Evolutionary conservation across 345 rosid species (phyloP), one percentile per base, ranked within the genome.

Genomic region (Iberis pinnata): DNA sequence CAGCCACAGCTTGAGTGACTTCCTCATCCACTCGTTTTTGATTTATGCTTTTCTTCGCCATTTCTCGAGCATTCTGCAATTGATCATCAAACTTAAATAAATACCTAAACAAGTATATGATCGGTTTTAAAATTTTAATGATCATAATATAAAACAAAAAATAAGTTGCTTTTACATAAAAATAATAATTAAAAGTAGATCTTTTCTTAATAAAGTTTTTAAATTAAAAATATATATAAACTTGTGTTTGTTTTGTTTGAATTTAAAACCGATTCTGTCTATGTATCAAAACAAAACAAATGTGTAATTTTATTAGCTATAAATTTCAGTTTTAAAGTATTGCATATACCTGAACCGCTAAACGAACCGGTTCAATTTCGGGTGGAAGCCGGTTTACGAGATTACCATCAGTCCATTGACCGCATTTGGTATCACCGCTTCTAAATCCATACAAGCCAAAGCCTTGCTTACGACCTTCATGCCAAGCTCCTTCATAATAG

Each of bases 401-500:
- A 44, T 58, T 48, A 15, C 96, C 98, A 5, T 49, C 60, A 61
- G 83, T 80, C 96, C 98, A 92, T 75, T 83, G 84, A 22, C 96
- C 96, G 3, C 75, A 83, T 51, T 69, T 83, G 0, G 61, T 43
- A 14, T 81, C 93, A n/a, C 94, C 77, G 5, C 51, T 83, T 8
- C 95, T 77, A 61, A 92, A 83, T 2, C 76, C 78, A 58, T 88
- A 92, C 80, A 75, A 61, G 49, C 97, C 98, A 60, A 70, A 80
- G 1, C 98, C 98, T 73, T 92, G 98, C 50, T 78, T 88, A 58
- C 78, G 78, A 33, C 95, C 95, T 73, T 92, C 98, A 16, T 92
- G 96, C 98, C 98, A 92, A 9, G 95, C 87, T 3, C 98, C 98
- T 70, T 92, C 94, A 0, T 92, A 88, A 61, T 81, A 78, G 32